Base-by-base conservation (phyloP, 768 basidiomycete genomes). In the Tylopilus plumbeoviolaceoides region DNA sequence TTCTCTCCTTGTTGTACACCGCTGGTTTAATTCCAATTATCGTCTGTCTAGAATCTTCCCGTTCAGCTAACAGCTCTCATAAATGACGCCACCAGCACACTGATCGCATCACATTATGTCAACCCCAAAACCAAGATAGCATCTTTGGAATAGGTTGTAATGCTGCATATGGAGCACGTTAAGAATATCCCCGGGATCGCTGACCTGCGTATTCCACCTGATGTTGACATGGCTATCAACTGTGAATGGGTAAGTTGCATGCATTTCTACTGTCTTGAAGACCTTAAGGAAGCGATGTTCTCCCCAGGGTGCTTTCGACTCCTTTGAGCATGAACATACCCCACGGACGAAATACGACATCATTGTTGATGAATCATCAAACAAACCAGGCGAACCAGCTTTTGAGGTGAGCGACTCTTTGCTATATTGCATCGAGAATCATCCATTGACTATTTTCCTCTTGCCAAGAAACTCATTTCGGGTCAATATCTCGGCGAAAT, bases 101-200 rank as follows among this genome's bases (percentile, higher is more conserved):
- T 99, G 25, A 94, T 99, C 62, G 97, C 97, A 11, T 97, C 95
- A 1, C 86, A 90, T 72, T 99, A 99, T 61, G 94, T 98, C 57
- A 91, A 91, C 66, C 88, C 92, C 0, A 75, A 66, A 61, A 94
- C 95, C 36, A 90, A 89, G 67, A 95, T 98, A 61, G 97, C 64
- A 98, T 99, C 63, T 95, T 98, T 63, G 97, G 97, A 36, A 99
- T 97, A 8, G 97, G 97, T 0, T 98, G 95, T 68, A 98, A 98
- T 67, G 95, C 95, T 0, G 95, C 95, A 98, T 66, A 95, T 97
- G 91, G 95, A 99, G 67, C 83, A 84, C 52, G 81, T 92, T 15
- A 78, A 75, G 39, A 82, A 87, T 61, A 94, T 98, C 45, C 81
- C 88, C 38, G 98, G 98, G 77, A 83, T 98, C 57, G 77, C 79